Base-by-base conservation (phyloP, 2,329 filamentous ascomycete genomes). In the Talaromyces sp. region DNA sequence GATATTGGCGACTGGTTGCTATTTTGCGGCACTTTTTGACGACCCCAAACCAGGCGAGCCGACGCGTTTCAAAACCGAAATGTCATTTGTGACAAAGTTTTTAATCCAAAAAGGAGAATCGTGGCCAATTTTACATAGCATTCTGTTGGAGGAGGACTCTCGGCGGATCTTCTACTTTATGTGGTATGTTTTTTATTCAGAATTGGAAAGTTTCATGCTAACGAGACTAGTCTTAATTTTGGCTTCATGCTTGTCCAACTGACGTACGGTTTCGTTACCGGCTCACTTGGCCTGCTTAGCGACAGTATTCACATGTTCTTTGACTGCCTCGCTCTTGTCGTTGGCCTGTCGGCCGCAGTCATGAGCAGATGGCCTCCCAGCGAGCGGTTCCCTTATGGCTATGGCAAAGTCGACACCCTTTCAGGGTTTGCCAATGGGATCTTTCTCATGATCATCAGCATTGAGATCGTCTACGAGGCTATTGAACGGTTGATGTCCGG, bases 271-370 rank as follows among this genome's bases (percentile, higher is more conserved):
- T 96, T 95, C 69, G 79, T 95, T 10, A 98, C 92, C 3, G 93
- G 96, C 67, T 99, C 95, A 0, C 81, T 99, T 5, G 95, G 95
- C 2, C 83, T 99, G n/a, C 85, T 99, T 18, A 96, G 92, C 67
- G 95, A 99, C 76, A 98, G 93, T 70, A 95, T 99, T 65, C 95
- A 99, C 78, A 99, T 99, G 95, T 94, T 99, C 71, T 98, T 99
- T 69, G 95, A 99, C 76, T 99, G 95, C 68, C 87, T 97, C 40
- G 95, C 94, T 23, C 83, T 99, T 31, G 86, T 91, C 1, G 92
- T 99, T 40, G 95, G 95, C 10, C 82, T 99, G 9, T 89, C 94
- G 68, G 95, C 95, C 31, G 89, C 94, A 1, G 92, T 99, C 5
- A 91, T 96, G 81, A 95, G 91, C 77, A 98, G 98, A 76, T 97